These are phyloP conservation scores for Neospora caninum DNA, from an alignment of 169 alveolate species.

Conservation along the genomic window DNA sequence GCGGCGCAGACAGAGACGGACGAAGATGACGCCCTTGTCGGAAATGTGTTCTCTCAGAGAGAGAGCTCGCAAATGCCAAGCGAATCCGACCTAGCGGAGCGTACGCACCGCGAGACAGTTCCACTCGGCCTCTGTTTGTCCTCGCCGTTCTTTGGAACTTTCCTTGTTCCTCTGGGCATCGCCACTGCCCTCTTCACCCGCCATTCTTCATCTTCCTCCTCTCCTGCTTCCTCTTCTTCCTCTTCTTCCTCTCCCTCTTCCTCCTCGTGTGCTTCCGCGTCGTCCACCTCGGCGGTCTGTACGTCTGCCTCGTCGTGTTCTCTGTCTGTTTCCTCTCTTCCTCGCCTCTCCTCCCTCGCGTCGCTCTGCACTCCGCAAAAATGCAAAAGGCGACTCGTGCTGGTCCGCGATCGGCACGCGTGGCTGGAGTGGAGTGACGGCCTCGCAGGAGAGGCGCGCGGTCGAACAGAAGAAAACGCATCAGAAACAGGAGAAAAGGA, in stretches of 20 bases:
- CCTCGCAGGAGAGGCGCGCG: not conserved
- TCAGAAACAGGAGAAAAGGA: not conserved
- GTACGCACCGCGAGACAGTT: not conserved
- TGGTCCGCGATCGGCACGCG: not conserved
- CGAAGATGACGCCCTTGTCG: not conserved
- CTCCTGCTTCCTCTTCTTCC: not conserved
- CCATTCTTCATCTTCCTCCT: not conserved
- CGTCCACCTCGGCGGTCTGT: not conserved
- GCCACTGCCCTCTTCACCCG: not conserved
- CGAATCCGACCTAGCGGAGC: not conserved
- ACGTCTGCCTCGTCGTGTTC: not conserved
- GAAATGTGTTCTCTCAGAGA: not conserved
- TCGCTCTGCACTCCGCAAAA: not conserved
- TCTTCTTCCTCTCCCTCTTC: not conserved
- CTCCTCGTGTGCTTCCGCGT: not conserved
- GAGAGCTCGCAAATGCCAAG: not conserved
- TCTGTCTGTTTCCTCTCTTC: not conserved
- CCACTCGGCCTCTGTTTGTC: not conserved
- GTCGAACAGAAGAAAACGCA: not conserved
- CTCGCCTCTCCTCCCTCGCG: not conserved
- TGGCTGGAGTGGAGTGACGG: not conserved
- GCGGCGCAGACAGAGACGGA: not conserved
- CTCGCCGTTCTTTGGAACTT: constrained; percentile 1
- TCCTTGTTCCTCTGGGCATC: not conserved
- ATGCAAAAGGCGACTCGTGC: not conserved